Percentiles rank a stretch among this genome's conserved stretches.
These are phyloP conservation scores for Trypanosoma theileri DNA, from an alignment of 208 protist genomes.

Conservation along the genomic window DNA sequence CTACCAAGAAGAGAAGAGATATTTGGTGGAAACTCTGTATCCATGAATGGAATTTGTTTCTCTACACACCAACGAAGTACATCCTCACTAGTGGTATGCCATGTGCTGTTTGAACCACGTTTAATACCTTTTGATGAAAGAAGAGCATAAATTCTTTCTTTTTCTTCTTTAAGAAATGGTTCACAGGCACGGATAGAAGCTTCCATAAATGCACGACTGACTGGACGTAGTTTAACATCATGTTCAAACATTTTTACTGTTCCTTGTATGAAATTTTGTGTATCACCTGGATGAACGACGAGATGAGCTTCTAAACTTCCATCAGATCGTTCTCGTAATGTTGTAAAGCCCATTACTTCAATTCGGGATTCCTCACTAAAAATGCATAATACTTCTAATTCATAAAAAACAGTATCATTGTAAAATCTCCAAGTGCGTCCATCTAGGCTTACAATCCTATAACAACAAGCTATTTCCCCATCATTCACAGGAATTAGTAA, in stretches of 20 bases:
- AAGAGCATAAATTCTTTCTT: background rate
- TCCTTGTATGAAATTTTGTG: slow-evolving; percentile 13
- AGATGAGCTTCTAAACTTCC: slow-evolving; percentile 3
- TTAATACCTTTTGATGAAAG: slow-evolving; percentile 4
- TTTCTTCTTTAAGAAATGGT: slow-evolving; percentile 7
- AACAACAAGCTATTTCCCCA: slow-evolving; percentile 2
- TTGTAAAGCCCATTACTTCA: background rate
- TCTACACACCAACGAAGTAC: slow-evolving; percentile 1
- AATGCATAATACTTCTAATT: slow-evolving; percentile 14
- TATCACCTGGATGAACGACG: slow-evolving; percentile 11
- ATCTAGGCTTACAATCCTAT: slow-evolving; percentile 10
- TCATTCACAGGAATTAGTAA: background rate
- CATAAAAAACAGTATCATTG: slow-evolving; percentile 28
- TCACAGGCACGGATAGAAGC: slow-evolving; percentile 10
- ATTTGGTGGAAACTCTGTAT: slow-evolving; percentile 9
- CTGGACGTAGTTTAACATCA: slow-evolving; percentile 1
- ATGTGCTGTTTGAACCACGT: background rate
- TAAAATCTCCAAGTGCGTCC: slow-evolving; percentile 18
- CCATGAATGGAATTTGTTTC: slow-evolving; percentile 1
- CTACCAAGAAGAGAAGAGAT: background rate
- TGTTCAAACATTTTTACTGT: background rate
- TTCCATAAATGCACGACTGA: slow-evolving; percentile 10
- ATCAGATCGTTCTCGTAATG: slow-evolving; percentile 6
- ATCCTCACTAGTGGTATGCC: background rate
- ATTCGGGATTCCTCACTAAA: slow-evolving; percentile 1